Evolutionary conservation across 2,329 filamentous ascomycete species (phyloP).

Genomic region (Reticulascus tulasneorum): DNA sequence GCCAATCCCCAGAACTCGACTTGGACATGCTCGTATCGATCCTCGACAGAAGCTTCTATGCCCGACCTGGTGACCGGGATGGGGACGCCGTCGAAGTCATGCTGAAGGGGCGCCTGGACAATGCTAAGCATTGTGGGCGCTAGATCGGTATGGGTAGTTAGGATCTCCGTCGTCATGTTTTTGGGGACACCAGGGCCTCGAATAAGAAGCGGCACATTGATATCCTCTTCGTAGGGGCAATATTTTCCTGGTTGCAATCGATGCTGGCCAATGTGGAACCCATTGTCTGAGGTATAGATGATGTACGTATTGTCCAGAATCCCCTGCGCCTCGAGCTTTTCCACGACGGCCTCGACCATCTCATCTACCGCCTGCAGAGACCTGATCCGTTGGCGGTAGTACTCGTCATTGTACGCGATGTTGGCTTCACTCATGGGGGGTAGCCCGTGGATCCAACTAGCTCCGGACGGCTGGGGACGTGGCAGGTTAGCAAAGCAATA

Average conservation of each 20-base stretch:
- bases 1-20: constrained; percentile 52
- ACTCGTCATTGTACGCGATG: constrained; percentile 45
- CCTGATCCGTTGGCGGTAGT: constrained; percentile 47
- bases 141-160: constrained; percentile 61
- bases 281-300: constrained; percentile 57
- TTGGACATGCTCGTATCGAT: constrained; percentile 50
- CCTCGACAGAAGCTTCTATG: constrained; percentile 18
- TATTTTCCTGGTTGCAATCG: constrained; percentile 54
- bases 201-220: constrained; percentile 54
- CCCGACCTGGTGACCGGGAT: constrained; percentile 35
- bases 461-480: constrained; percentile 29
- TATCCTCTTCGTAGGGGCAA: constrained; percentile 56
- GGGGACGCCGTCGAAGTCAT: constrained; percentile 54
- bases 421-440: constrained; percentile 34
- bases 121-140: constrained; percentile 55
- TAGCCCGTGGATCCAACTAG: constrained; percentile 43
- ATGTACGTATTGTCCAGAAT: constrained; percentile 60
- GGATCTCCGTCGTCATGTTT: constrained; percentile 32
- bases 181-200: constrained; percentile 49
- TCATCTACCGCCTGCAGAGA: constrained; percentile 53
- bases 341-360: constrained; percentile 43
- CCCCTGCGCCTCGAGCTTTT: constrained; percentile 42
- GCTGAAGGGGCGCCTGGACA: constrained; percentile 34
- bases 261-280: constrained; percentile 58
- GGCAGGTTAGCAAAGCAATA: background rate